A percentile compares a stretch with the other conserved stretches of the same genome.
phyloP scores from a whole-genome alignment of 1,284 basidiomycete species.

The Ganoderma meredithae region DNA sequence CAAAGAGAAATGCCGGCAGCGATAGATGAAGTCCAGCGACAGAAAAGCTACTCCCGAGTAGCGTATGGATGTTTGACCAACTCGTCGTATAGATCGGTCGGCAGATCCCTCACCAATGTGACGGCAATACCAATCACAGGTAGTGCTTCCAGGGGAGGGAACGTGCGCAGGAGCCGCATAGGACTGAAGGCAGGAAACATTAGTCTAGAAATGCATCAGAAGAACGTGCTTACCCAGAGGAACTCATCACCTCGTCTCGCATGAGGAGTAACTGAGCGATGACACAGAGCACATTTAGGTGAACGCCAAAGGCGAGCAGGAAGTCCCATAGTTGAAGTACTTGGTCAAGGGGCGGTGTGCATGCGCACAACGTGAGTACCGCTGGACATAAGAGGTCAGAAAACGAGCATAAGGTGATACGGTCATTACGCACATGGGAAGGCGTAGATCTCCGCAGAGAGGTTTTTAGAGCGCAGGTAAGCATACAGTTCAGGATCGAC shows the following conservation, averaged over 20 bases:
- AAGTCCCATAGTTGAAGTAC: conserved; percentile 98
- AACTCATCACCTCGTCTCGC: conserved; percentile 87
- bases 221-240: conserved; percentile 68
- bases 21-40: neutral
- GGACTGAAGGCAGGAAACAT: conserved; percentile 60
- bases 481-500: conserved; percentile 88
- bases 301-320: conserved; percentile 93
- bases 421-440: conserved; percentile 82
- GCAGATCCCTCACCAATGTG: conserved; percentile 90
- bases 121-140: conserved; percentile 93
- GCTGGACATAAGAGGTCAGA: conserved; percentile 53
- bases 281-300: conserved; percentile 95
- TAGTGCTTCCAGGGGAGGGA: conserved; percentile 89
- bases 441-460: conserved; percentile 98
- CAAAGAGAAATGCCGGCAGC: neutral
- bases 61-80: conserved; percentile 90
- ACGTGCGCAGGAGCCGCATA: conserved; percentile 94
- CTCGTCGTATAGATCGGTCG: conserved; percentile 88
- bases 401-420: conserved; percentile 14
- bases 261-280: conserved; percentile 94
- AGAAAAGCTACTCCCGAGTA: conserved; percentile 32
- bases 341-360: conserved; percentile 94
- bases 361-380: conserved; percentile 93
- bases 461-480: conserved; percentile 87
- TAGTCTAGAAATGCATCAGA: neutral